Evolutionary conservation across 1,284 basidiomycete genomes (phyloP), one percentile per base, ranked within the genome.

Genomic region (Tylopilus orsonianus): DNA sequence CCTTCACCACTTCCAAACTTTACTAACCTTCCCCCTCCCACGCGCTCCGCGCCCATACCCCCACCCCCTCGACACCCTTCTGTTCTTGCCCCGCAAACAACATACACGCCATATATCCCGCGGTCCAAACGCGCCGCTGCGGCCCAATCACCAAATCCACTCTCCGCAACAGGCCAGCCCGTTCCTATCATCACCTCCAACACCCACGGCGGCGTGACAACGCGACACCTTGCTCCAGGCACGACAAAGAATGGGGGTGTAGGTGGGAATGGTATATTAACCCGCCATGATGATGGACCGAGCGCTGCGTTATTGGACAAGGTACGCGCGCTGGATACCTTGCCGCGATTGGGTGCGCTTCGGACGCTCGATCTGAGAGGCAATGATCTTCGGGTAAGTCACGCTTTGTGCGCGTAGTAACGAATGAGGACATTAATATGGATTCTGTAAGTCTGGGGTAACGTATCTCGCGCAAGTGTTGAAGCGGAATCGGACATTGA

Each of bases 401-500:
- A 4, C 19, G 8, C 1, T 3, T 19, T 14, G 9, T 3, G 14
- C 6, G 10, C 14, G 8, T 23, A 13, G 5, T 26, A 6, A 7
- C n/a, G 19, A 30, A 9, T 26, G 13, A 5, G 16, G 9, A 43
- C 46, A 13, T 37, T 45, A 45, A 60, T 19, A n/a, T 12, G 16
- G 3, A 4, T 8, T 24, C 8, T 10, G 6, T 43, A 86, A 56
- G 89, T 80, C 69, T 44, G 94, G 95, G 0, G 87, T 97, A 20
- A 83, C 81, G 0, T 97, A 97, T 66, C 82, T 99, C 34, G 89
- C 93, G 0, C 94, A 97, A 69, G 95, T 97, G 0, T 73, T 99
- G 53, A 98, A 97, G 67, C 85, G 95, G 35, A 99, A 99, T 68
- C 78, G 94, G 24, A 98, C 96, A 1, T 75, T 99, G 32, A 96